phyloP scores from a whole-genome alignment of 2,329 filamentous ascomycete genomes.

The Cladorrhinum sp. region DNA sequence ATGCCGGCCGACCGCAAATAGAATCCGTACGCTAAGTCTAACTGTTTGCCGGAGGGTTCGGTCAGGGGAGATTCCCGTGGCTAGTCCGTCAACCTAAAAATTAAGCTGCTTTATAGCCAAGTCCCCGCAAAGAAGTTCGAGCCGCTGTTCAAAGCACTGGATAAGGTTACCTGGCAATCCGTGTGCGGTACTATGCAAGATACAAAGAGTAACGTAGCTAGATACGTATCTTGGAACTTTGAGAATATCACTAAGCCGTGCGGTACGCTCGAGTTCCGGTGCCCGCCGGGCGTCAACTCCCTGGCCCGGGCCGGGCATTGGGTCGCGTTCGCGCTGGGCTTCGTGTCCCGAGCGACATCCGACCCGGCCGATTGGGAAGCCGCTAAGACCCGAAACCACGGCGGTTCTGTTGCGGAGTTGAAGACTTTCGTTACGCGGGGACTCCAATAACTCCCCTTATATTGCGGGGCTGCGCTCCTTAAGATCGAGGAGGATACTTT shows the following conservation, averaged over 20 bases:
- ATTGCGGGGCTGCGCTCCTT: background rate
- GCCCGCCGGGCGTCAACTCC: background rate
- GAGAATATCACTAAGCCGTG: background rate
- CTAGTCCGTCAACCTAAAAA: constrained; percentile 1
- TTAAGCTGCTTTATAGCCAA: background rate
- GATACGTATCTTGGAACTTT: constrained; percentile 3
- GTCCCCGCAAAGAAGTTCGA: background rate
- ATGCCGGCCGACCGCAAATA: background rate
- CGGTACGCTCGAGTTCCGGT: constrained; percentile 1
- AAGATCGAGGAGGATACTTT: background rate
- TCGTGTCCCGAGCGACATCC: background rate
- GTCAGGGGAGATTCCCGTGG: background rate
- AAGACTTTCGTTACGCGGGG: background rate
- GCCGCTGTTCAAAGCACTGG: background rate
- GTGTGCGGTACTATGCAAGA: background rate
- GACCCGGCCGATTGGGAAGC: background rate
- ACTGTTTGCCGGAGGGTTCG: background rate
- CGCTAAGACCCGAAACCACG: background rate
- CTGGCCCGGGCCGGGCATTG: background rate
- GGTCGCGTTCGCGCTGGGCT: background rate
- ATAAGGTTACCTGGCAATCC: background rate
- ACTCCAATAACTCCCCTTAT: background rate
- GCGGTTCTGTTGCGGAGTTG: background rate
- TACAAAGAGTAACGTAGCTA: background rate
- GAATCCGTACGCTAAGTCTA: background rate